Percentiles rank a stretch among this genome's conserved stretches.
These are phyloP conservation scores for Fusarium sp. DNA, from an alignment of 2,329 filamentous ascomycete species.

Conservation along the genomic window DNA sequence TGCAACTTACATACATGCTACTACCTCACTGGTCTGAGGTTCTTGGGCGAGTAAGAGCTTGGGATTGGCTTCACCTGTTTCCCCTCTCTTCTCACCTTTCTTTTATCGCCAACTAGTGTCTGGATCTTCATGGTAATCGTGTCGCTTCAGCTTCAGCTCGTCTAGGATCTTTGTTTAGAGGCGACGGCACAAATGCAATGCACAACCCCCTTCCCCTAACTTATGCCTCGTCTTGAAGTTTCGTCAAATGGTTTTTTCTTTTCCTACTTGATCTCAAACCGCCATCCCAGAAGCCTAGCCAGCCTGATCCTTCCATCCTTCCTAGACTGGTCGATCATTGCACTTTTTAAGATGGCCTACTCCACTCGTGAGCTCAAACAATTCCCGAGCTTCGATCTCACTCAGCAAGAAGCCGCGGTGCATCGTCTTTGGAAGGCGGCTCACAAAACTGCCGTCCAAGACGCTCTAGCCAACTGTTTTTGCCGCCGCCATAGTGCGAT, in stretches of 20 bases:
- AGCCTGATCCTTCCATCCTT: constrained; percentile 12
- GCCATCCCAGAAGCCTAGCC: constrained; percentile 11
- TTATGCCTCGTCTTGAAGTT: neutral
- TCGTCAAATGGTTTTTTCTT: constrained; percentile 2
- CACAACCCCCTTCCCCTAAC: constrained; percentile 1
- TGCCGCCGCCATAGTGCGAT: neutral
- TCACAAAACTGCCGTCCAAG: neutral
- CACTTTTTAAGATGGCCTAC: constrained; percentile 16
- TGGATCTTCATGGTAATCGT: constrained; percentile 9
- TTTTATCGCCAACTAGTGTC: constrained; percentile 18
- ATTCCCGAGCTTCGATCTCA: constrained; percentile 21
- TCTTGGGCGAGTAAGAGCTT: constrained; percentile 12
- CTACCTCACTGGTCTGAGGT: constrained; percentile 22
- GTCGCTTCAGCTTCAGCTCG: constrained; percentile 11
- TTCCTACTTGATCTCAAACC: constrained; percentile 3
- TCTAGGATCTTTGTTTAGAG: neutral
- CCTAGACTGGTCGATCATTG: constrained; percentile 18
- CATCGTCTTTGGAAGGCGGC: neutral
- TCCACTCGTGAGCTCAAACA: constrained; percentile 21
- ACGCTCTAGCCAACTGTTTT: neutral
- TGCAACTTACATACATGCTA: constrained; percentile 7
- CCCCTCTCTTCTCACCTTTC: constrained; percentile 14
- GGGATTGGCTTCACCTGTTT: constrained; percentile 6
- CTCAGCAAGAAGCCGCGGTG: constrained; percentile 18
- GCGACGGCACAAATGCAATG: neutral